Evolutionary conservation across 2,329 filamentous ascomycete genomes (phyloP).

Genomic region (Plectosphaerella sp.): DNA sequence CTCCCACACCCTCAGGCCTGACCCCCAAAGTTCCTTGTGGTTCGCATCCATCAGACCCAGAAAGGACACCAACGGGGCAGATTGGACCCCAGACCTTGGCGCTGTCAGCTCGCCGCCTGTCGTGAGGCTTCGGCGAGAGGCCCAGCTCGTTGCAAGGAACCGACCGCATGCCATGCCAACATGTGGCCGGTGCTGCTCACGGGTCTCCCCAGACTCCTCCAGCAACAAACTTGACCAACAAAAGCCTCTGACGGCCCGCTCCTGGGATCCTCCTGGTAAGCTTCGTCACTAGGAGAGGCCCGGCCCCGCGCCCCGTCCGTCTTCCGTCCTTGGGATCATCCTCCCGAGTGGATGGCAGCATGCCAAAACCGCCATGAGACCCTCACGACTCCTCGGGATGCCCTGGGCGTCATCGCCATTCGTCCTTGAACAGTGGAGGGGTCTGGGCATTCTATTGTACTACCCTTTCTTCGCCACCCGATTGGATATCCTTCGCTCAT

Average conservation of each 20-base stretch:
- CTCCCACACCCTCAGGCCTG: no score
- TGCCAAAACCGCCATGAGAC: not conserved
- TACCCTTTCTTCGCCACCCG: not conserved
- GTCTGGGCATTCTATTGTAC: not conserved
- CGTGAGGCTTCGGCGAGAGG: no score
- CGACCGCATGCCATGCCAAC: no score
- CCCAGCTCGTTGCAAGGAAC: no score
- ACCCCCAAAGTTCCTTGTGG: no score
- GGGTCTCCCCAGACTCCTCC: no score
- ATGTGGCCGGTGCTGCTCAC: no score
- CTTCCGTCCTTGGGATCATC: not conserved
- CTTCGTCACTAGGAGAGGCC: constrained; percentile 1
- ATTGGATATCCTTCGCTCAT: not conserved
- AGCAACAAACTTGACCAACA: no score
- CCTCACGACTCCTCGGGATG: not conserved
- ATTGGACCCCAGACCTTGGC: no score
- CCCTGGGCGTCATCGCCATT: not conserved
- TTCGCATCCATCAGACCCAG: no score
- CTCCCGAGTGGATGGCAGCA: not conserved
- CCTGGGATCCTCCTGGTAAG: not conserved
- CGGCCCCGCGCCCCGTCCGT: not conserved
- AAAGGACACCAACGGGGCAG: no score
- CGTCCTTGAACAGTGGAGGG: not conserved
- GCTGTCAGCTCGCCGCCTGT: no score
- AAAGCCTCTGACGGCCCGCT: not conserved